Percentiles rank a stretch among this genome's conserved stretches.
These are phyloP conservation scores for Cicer cuneatum DNA, from an alignment of 306 rosid genomes.

Conservation along the genomic window DNA sequence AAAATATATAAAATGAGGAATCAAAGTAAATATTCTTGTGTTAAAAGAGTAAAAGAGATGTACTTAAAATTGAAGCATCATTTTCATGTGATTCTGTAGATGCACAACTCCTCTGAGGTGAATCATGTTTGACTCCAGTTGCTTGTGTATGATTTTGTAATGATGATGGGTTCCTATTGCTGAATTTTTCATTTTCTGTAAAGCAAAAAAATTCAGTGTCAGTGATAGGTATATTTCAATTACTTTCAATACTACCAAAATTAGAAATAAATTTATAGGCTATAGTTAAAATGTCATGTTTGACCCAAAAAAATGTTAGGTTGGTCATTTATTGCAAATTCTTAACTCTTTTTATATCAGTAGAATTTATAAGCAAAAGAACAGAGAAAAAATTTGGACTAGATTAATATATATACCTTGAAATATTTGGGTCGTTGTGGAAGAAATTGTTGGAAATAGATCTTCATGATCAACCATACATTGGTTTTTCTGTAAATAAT, in stretches of 20 bases:
- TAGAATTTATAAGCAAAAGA: conserved; percentile 1
- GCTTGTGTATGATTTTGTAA: conserved; percentile 38
- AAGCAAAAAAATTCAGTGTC: conserved; percentile 35
- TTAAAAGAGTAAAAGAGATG: conserved; percentile 4
- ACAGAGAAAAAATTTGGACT: conserved; percentile 10
- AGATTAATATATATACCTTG: conserved; percentile 43
- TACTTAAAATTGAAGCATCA: conserved; percentile 52
- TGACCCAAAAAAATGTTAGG: conserved; percentile 1
- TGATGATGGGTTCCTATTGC: conserved; percentile 44
- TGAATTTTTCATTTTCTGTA: conserved; percentile 44
- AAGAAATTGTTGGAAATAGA: conserved; percentile 43
- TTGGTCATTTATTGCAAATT: conserved; percentile 43
- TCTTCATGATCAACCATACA: conserved; percentile 42
- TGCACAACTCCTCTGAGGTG: conserved; percentile 45
- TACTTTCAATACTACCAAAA: conserved; percentile 8
- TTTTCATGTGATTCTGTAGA: conserved; percentile 44
- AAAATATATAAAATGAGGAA: background rate
- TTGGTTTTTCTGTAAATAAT: conserved; percentile 42
- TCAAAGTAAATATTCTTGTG: background rate
- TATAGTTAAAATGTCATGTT: background rate
- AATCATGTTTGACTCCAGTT: conserved; percentile 37
- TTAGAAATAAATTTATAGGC: conserved; percentile 8
- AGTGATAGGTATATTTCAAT: conserved; percentile 9
- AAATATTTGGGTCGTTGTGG: conserved; percentile 39
- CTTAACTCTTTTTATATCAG: conserved; percentile 19